Percentiles rank a stretch among this genome's conserved stretches.
Conservation (phyloP, 179 eudicot genomes). For the Carnegiea gigantea region DNA sequence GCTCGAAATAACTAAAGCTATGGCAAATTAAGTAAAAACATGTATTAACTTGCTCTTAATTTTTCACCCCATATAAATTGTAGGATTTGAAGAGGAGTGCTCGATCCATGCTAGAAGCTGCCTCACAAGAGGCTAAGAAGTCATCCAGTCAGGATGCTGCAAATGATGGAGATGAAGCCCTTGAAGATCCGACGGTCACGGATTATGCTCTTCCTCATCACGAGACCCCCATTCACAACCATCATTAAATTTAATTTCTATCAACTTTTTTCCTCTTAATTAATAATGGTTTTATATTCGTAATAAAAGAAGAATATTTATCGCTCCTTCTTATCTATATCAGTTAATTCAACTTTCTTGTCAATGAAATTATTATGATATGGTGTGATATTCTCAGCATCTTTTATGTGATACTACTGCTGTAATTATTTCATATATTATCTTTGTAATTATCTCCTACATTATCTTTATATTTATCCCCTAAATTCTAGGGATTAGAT, state of each 20-base stretch:
- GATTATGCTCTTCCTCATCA: neutral
- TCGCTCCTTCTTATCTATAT: no score
- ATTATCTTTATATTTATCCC: no score
- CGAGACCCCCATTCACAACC: constrained; percentile 1
- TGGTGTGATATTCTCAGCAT: no score
- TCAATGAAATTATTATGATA: no score
- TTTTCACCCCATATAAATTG: no score
- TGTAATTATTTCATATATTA: no score
- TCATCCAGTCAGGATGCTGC: neutral
- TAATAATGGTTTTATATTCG: neutral
- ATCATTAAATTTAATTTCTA: neutral
- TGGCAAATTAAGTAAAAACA: no score
- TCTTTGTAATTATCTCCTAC: no score
- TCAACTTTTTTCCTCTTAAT: neutral
- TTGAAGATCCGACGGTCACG: neutral
- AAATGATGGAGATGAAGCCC: neutral
- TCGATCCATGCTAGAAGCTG: neutral
- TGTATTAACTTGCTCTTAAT: no score
- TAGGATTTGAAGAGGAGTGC: neutral
- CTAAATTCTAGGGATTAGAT: no score
- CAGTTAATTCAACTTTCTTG: neutral
- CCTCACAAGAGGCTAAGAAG: neutral
- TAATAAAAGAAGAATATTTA: neutral
- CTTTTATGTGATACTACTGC: no score
- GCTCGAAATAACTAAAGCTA: no score